Evolutionary conservation across 441 rosid species (phyloP).

Genomic region (Gossypium schwendimanii): DNA sequence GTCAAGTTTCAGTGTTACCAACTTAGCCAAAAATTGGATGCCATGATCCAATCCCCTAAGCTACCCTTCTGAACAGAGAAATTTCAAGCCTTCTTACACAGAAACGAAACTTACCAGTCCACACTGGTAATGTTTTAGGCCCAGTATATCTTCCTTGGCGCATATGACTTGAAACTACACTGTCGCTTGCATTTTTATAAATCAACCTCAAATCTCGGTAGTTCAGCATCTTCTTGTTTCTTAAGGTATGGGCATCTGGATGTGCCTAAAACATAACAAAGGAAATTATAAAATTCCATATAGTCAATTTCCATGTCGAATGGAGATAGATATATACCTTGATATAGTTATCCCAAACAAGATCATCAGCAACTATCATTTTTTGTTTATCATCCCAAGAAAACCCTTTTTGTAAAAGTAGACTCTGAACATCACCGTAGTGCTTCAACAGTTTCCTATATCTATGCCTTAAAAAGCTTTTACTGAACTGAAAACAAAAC

Average conservation of each 20-base stretch:
- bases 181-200: slow-evolving; percentile 28
- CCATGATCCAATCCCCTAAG: background rate
- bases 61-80: background rate
- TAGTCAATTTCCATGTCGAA: slow-evolving; percentile 8
- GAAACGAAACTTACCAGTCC: slow-evolving; percentile 21
- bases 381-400: slow-evolving; percentile 42
- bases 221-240: slow-evolving; percentile 31
- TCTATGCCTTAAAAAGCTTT: slow-evolving; percentile 27
- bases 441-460: slow-evolving; percentile 35
- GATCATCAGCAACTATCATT: slow-evolving; percentile 31
- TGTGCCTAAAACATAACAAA: slow-evolving; percentile 27
- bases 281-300: slow-evolving; percentile 9
- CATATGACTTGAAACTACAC: slow-evolving; percentile 19
- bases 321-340: slow-evolving; percentile 23
- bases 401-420: slow-evolving; percentile 38
- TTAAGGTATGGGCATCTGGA: slow-evolving; percentile 32
- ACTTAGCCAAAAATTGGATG: background rate
- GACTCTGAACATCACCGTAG: slow-evolving; percentile 25
- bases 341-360: slow-evolving; percentile 37
- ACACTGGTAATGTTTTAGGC: slow-evolving; percentile 14
- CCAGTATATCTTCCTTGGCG: slow-evolving; percentile 18
- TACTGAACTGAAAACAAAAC: slow-evolving; percentile 28
- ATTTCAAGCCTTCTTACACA: background rate
- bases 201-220: slow-evolving; percentile 36
- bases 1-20: background rate